Evolutionary conservation across 78 protist genomes (phyloP), one percentile per base, ranked within the genome.

Genomic region (Cavenderia fasciculata): DNA sequence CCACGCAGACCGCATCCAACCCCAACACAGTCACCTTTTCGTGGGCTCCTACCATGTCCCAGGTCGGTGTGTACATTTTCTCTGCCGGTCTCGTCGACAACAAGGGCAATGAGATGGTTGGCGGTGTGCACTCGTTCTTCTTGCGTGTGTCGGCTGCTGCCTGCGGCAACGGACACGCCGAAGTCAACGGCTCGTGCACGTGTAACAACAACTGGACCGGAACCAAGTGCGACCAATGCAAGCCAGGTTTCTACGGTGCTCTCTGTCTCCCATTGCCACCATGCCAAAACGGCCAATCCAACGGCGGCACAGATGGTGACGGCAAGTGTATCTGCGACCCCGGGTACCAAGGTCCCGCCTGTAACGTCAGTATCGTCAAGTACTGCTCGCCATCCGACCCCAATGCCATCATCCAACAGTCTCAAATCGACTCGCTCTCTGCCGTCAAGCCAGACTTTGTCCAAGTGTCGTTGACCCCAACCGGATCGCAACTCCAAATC

Each of bases 271-370:
- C 68, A 31, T 14, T 21, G 0, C 52, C 41, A 8, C 2, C 25
- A 34, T 82, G 90, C 57, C 18, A 40, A 29, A 34, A 82, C 43
- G 90, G 90, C 56, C 18, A 5, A 12, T 7, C 78, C 23, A 51
- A 49, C 27, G 4, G 34, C 38, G 90, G 90, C 21, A 43, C 43
- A 1, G 23, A 18, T 38, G 78, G 90, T 52, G 66, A 49, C 56
- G 90, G 90, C 33, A 52, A 31, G 59, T 82, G 90, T 82, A 41
- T 29, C 11, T 82, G 90, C 44, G 4, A 68, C 11, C 74, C 33
- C 36, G 90, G 90, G 27, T 82, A 70, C 70, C 18, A 38, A 19
- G 90, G 90, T 57, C 54, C 57, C 8, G 14, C 19, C 1, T 82
- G 90, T 43, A 54, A 51, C 29, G 7, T 8, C 12, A 19, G 70